Evolutionary conservation across 2,329 filamentous ascomycete species (phyloP), one percentile per base, ranked within the genome.

Genomic region (Aspergillus candidus): DNA sequence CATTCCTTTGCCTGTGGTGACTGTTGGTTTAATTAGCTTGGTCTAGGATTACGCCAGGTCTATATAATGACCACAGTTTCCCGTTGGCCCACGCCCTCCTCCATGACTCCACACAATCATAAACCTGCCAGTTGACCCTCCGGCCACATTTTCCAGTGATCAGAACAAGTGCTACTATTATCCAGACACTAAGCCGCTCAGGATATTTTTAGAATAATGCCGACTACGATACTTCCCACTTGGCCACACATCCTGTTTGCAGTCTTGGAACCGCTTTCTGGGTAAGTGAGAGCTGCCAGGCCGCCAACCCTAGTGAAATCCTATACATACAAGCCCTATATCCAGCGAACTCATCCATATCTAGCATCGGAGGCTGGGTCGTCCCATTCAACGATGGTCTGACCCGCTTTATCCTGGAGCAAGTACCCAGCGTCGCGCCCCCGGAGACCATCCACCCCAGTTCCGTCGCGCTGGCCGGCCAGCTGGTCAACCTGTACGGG

Each of bases 401-500:
- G 10, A 68, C 75, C 40, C 79, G 76, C 72, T 88, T 88, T 62
- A 75, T 84, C 48, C 66, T 71, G 14, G 75, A 81, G 54, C 83
- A 87, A 60, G 72, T 80, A 32, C 73, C 77, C 5, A 55, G 61
- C 36, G 54, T 56, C 10, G 33, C 64, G 8, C 43, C 68, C 11
- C 46, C 55, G 1, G 38, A 50, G 11, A 44, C 56, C 22, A 50
- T 67, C 34, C 62, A 65, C 29, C 60, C 61, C 4, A 65, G 61
- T 53, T 72, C 72, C 49, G 70, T 76, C 34, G 69, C 83, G n/a
- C 66, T 86, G 22, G 77, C 80, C 36, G 73, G 78, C 54, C 82
- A 88, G 65, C 72, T 88, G 12, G 83, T 82, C 35, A 88, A 88
- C 55, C 62, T 81, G 14, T 88, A 87, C 55, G 74, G 82, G 1